Base-by-base conservation (phyloP, 2,329 filamentous ascomycete species). In the Verticillium isaacii region DNA sequence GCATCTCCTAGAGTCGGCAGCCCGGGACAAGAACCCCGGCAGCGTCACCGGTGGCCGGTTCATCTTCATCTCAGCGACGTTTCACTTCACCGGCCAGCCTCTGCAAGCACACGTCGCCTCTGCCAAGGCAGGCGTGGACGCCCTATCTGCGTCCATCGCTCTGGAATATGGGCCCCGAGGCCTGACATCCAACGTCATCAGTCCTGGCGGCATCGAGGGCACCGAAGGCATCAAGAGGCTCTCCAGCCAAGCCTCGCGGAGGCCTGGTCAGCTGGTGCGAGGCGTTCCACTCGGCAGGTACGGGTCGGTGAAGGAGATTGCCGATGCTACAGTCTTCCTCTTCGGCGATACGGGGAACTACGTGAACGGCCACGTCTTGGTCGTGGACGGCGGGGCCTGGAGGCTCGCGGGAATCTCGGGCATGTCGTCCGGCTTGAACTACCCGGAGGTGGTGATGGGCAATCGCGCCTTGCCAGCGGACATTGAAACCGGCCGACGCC, bases 91-190 rank as follows among this genome's bases (percentile, higher is more conserved):
- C 11, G 19, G 50, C 52, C 54, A 12, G 19, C 32, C 58, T 37
- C 23, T 59, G 37, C 57, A 59, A n/a, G 41, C 57, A 9, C 57
- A 59, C 39, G 57, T 41, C 6, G 57, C 39, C 5, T 59, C 57
- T 9, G 37, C 37, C 19, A 59, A 52, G 19, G 57, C 57, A 25
- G 57, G 39, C 3, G 57, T 59, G 1, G 57, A 52, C 41, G 37
- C 57, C n/a, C 19, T 59, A 6, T 45, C 34, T 25, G 34, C 57
- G 8, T 41, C 37, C 2, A 52, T 59, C 29, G 37, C 34, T 11
- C 37, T 59, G n/a, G 57, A 59, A 29, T 59, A 50, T 15, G 57
- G 57, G 9, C 57, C 57, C 9, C 29, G 57, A 29, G 57, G 37
- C 2, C n/a, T 52, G 5, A 59, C 34, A 12, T 59, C 57, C 17